These are phyloP conservation scores for Calonectria montana DNA, from an alignment of 2,329 filamentous ascomycete species.

Conservation along the genomic window DNA sequence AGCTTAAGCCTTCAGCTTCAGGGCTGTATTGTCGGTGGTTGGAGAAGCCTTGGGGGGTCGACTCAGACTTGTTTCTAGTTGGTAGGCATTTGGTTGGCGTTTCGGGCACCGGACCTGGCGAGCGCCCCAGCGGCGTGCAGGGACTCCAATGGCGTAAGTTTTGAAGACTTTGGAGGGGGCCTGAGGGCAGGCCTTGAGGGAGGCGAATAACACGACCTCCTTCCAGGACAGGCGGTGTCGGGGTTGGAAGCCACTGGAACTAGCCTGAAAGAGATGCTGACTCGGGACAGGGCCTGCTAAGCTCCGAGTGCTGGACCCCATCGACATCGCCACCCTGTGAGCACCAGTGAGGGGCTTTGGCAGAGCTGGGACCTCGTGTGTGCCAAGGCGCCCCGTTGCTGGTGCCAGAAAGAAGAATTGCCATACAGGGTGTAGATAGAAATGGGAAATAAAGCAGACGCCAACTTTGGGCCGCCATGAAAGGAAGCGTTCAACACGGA, in stretches of 20 bases:
- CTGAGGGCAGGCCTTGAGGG: slow-evolving; percentile 12
- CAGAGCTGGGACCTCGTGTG: slow-evolving; percentile 24
- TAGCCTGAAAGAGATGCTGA: slow-evolving; percentile 41
- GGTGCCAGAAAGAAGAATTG: slow-evolving; percentile 16
- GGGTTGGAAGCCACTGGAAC: slow-evolving; percentile 32
- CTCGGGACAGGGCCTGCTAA: slow-evolving; percentile 34
- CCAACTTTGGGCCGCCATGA: slow-evolving; percentile 31
- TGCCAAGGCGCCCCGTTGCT: slow-evolving; percentile 16
- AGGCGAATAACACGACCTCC: slow-evolving; percentile 25
- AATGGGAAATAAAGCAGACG: slow-evolving; percentile 7
- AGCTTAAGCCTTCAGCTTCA: slow-evolving; percentile 11
- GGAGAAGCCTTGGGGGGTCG: not conserved
- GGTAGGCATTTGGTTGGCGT: not conserved
- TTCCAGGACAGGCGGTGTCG: slow-evolving; percentile 40
- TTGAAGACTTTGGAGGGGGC: slow-evolving; percentile 18
- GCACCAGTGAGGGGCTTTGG: slow-evolving; percentile 25
- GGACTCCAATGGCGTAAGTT: slow-evolving; percentile 10
- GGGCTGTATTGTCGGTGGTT: slow-evolving; percentile 15
- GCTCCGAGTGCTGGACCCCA: slow-evolving; percentile 30
- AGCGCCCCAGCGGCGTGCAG: slow-evolving; percentile 31
- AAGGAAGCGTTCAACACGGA: slow-evolving; percentile 10
- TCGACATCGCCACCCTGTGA: slow-evolving; percentile 34
- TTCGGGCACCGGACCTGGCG: slow-evolving; percentile 23
- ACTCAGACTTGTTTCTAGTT: slow-evolving; percentile 7
- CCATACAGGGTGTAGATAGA: not conserved